Evolutionary conservation across 148 eudicot genomes (phyloP), one percentile per base, ranked within the genome.

Genomic region (Polygonum maritimum): DNA sequence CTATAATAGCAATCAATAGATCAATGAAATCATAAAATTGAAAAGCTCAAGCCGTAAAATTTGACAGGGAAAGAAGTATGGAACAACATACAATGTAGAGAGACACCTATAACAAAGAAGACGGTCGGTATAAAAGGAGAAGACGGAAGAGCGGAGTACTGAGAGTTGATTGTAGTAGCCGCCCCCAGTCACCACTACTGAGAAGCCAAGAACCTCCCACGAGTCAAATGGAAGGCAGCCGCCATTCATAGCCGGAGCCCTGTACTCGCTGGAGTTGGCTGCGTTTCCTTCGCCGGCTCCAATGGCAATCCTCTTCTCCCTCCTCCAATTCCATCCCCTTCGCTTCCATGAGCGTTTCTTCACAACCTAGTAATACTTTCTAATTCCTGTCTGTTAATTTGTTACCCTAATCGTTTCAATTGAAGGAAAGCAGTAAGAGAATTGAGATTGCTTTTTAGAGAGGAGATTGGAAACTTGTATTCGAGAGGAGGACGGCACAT

Each of bases 251-350:
- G 2, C 8, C 80, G 81, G 18, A 84, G 76, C 67, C 87, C 90
- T 15, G 5, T 87, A n/a, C 86, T 83, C 38, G 88, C 76, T 47
- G 92, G 90, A 2, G 21, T 89, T 38, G 88, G 90, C 19, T 79
- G 81, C 78, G 82, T 78, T 13, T 86, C 93, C 16, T 76, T 89
- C 57, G 93, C 88, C 39, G 84, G 84, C 74, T 77, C 90, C 33
- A 78, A 73, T 81, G 77, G 75, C 85, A 82, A 5, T 82, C 84
- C n/a, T 79, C 83, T 36, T 83, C 80, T 75, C 81, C 38, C 57
- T 51, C 4, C 74, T 33, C 51, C 49, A n/a, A n/a, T n/a, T 40
- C 74, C 35, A 47, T 33, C 35, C 74, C 74, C 31, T 71, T 71
- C 35, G 74, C 74, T 71, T 71, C 74, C 52, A 19, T 71, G 40